Conservation (phyloP, 306 rosid species). For the Fragaria ananassa region DNA sequence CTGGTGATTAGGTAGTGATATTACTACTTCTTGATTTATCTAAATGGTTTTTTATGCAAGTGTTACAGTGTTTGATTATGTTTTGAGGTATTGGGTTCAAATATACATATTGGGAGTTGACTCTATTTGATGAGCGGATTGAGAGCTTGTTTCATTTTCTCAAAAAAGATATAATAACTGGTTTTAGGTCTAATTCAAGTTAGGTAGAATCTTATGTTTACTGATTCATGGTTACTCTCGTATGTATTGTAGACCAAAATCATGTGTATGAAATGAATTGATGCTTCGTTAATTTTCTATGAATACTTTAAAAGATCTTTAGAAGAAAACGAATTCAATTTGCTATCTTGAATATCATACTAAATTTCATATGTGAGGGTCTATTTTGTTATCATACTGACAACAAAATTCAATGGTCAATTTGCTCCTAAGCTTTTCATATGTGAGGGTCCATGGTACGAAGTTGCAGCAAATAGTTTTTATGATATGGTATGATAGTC, state of each 20-base stretch:
- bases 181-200: not conserved
- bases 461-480: not conserved
- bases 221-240: not conserved
- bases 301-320: not conserved
- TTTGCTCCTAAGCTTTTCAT: too few relatives aligned
- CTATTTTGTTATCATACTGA: too few relatives aligned
- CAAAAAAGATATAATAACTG: not conserved
- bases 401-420: too few relatives aligned
- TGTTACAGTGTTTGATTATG: not conserved
- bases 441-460: not conserved
- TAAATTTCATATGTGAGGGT: too few relatives aligned
- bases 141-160: not conserved
- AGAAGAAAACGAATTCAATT: too few relatives aligned
- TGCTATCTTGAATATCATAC: too few relatives aligned
- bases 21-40: not conserved
- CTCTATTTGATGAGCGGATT: not conserved
- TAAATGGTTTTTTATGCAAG: not conserved
- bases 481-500: not conserved
- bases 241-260: not conserved
- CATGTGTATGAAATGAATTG: not conserved
- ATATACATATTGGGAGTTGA: not conserved
- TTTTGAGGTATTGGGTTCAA: not conserved
- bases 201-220: not conserved
- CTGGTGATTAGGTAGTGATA: not conserved
- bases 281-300: too few relatives aligned